Conservation (phyloP, 176 grass and related monocot species). For the sorghum (Sorghum bicolor) region Sorghum_bicolor_NCBIv3 NC_012879.2:10503001-10503500, state of each 20-base stretch:
- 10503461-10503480: neutral
- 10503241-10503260: slow-evolving; percentile 13
- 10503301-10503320: slow-evolving; percentile 11
- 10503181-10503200: slow-evolving; percentile 29
- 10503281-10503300: neutral
- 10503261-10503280: neutral
- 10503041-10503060: slow-evolving; percentile 1
- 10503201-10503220: slow-evolving; percentile 32
- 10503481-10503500: neutral
- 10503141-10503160: neutral
- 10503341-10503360: neutral
- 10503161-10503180: slow-evolving; percentile 38
- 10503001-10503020: neutral
- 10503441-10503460: neutral
- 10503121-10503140: neutral
- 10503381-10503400: neutral
- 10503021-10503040: neutral
- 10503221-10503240: neutral
- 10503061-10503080: neutral
- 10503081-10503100: neutral
- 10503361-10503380: too few relatives aligned
- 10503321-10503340: neutral
- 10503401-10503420: neutral
- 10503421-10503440: neutral
- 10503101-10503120: neutral